Conservation (phyloP, 345 rosid species). For the Isatis tinctoria region DNA sequence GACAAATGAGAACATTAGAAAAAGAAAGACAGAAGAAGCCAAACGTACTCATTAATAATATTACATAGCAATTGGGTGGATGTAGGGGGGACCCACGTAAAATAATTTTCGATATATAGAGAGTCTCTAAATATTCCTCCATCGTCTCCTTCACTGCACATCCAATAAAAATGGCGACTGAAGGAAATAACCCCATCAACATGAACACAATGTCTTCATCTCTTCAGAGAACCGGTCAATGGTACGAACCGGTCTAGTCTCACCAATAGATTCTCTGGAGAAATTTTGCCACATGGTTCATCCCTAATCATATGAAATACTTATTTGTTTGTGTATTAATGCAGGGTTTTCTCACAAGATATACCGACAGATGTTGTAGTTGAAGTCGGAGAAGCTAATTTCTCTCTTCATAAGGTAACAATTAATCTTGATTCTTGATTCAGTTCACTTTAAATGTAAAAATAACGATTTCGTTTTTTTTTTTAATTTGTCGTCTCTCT, state of each 20-base stretch:
- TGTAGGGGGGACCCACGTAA: constrained; percentile 11
- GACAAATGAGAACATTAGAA: constrained; percentile 2
- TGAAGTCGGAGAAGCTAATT: constrained; percentile 71
- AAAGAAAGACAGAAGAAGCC: constrained; percentile 2
- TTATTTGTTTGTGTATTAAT: not conserved
- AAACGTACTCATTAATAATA: constrained; percentile 5
- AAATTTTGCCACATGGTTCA: not conserved
- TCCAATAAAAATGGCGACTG: constrained; percentile 23
- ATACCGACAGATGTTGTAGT: constrained; percentile 75
- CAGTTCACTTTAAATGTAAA: not conserved
- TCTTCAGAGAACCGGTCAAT: constrained; percentile 88
- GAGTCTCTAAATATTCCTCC: constrained; percentile 13
- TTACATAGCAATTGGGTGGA: constrained; percentile 14
- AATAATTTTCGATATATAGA: constrained; percentile 23
- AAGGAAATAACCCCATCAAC: constrained; percentile 16
- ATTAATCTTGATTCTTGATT: not conserved
- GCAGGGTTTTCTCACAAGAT: constrained; percentile 89
- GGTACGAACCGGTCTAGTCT: constrained; percentile 38
- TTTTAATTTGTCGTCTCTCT: not conserved
- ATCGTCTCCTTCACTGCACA: constrained; percentile 24
- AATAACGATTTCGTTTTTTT: not conserved
- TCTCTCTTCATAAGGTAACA: constrained; percentile 83
- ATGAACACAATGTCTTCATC: constrained; percentile 43
- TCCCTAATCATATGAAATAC: not conserved
- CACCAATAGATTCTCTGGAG: not conserved